Base-by-base conservation (phyloP, 768 basidiomycete genomes). In the Mycena haematopus region DNA sequence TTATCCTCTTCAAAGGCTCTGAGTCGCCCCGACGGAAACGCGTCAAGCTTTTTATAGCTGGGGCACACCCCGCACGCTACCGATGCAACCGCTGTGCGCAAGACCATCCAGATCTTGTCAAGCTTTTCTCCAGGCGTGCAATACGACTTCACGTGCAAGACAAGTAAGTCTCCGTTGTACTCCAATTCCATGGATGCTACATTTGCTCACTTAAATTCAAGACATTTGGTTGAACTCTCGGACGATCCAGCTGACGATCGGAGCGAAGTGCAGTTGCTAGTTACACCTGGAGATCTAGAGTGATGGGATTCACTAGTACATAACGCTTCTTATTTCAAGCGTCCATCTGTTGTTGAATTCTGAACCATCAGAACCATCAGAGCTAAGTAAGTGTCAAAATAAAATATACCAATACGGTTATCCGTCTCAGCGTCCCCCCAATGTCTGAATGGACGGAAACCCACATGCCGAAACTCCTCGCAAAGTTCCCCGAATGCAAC, bases 61-160 rank as follows among this genome's bases (percentile, higher is more conserved):
- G 52, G 19, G 38, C n/a, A 13, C 36, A 40, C 36, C 52, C 38
- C 17, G 19, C 38, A 9, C n/a, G 52, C 5, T 53, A 40, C 36
- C 52, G 52, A 19, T 53, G 52, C 52, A 53, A 19, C 36, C 52
- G 24, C 19, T 53, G 52, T 13, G 38, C 52, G 11, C 15, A 38
- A 13, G 36, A 5, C 14, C 1, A 1, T 7, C 52, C 52, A 4
- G 9, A 19, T 3, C 14, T 8, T 38, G 52, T 53, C 0, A 53
- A 53, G 17, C 40, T 53, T 24, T 53, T 53, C 38, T 24, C 52
- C 2, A 10, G 8, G 22, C 45, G 45, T 13, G 45, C 21, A 7
- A 46, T 46, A 21, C 45, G 22, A 6, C 22, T 22, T 21, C 31
- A 38, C 36, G 36, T 38, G 19, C n/a, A 6, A 21, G 38, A 53